Base-by-base conservation (phyloP, 2,329 filamentous ascomycete genomes). In the Fusarium sp. region DNA sequence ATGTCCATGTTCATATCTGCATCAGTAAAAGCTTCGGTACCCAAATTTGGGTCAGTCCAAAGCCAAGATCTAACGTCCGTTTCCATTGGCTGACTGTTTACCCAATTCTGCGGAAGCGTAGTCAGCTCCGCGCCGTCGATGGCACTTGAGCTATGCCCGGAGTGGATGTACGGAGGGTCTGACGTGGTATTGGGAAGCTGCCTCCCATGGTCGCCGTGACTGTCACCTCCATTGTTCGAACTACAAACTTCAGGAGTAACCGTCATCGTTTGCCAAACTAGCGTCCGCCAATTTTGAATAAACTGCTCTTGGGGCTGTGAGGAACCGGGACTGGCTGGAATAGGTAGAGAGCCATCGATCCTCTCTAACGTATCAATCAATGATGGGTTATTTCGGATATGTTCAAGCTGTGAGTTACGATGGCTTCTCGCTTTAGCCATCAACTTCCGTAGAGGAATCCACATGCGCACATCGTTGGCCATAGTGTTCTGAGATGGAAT, bases 401-500 rank as follows among this genome's bases (percentile, higher is more conserved):
- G 71, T 29, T 69, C 63, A 3, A 83, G 62, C 71, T 84, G 81
- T 0, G 68, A 61, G 2, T 76, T 74, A 6, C 83, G 80, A 61
- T 83, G 80, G 16, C 65, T 75, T 6, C 77, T 75, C 3, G 80
- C 81, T 55, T 80, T 80, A 1, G 77, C 70, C 77, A 82, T 81
- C 11, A 84, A 70, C 34, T 75, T 79, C 3, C 79, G 76, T 20
- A 85, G 65, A 2, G 83, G 83, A 4, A 83, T 62, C 81, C 82
- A 84, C 44, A 83, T 76, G 12, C 72, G 74, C n/a, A 72, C 29
- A 14, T 75, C 77, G 57, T 74, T 79, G 13, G 78, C 68, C n/a
- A 72, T 60, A 18, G 69, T 72, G 3, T 59, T 60, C 11, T 72
- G 66, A 1, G 67, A 59, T 2, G 74, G 74, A 4, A 75, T 83